phyloP scores from a whole-genome alignment of 305 asterid genomes.

The Fraxinus velutina region DNA sequence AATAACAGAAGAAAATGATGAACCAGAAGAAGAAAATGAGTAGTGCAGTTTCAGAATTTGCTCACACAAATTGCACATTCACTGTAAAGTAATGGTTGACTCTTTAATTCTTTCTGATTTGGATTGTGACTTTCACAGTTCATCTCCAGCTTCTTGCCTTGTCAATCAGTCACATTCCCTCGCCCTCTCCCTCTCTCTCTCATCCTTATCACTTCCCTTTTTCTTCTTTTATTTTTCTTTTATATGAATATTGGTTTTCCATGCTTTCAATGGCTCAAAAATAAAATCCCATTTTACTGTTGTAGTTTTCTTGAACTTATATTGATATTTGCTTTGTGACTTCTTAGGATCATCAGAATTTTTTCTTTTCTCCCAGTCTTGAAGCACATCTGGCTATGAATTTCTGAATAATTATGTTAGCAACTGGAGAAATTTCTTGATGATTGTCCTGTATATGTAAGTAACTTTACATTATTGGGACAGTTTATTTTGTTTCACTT shows the following conservation, averaged over 20 bases:
- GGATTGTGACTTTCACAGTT: conserved; percentile 60
- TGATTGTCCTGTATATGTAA: conserved; percentile 27
- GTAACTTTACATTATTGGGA: conserved; percentile 10
- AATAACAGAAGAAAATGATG: conserved; percentile 50
- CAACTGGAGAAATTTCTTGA: conserved; percentile 11
- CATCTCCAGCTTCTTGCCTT: conserved; percentile 58
- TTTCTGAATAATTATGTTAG: conserved; percentile 17
- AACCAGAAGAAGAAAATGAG: conserved; percentile 22
- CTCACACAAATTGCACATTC: conserved; percentile 57
- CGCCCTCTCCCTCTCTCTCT: conserved; percentile 14
- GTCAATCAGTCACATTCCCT: conserved; percentile 46
- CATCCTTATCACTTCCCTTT: conserved; percentile 20
- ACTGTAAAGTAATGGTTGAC: conserved; percentile 69
- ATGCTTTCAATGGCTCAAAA: conserved; percentile 29
- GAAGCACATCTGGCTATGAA: conserved; percentile 14
- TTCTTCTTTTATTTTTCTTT: conserved; percentile 18
- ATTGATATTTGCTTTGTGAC: conserved; percentile 8
- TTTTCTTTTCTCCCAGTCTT: not conserved
- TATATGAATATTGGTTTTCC: conserved; percentile 25
- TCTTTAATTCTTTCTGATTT: conserved; percentile 31
- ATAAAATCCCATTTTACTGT: conserved; percentile 21
- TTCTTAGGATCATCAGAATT: conserved; percentile 17
- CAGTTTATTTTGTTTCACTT: conserved; percentile 1
- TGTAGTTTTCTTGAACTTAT: conserved; percentile 27
- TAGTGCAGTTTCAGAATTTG: conserved; percentile 53